Conservation (phyloP, 352 stramenopile species). For the Phytophthora chlamydospora region DNA sequence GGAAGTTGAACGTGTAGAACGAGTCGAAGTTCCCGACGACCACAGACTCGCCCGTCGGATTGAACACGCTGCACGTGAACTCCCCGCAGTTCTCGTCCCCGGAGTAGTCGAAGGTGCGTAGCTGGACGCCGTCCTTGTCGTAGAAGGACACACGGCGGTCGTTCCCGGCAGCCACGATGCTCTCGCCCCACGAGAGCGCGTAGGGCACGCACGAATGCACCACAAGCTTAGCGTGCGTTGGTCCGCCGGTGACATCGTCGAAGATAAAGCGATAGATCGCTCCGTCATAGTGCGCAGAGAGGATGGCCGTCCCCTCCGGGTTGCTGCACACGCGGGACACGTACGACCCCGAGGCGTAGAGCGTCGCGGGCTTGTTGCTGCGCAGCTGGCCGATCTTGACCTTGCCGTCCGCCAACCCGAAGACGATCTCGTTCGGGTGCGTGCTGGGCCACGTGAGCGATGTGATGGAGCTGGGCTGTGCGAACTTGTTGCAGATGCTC, state of each 20-base stretch:
- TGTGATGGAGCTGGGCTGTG: constrained; percentile 85
- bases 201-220: constrained; percentile 91
- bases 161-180: constrained; percentile 92
- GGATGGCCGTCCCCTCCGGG: constrained; percentile 84
- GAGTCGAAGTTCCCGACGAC: constrained; percentile 94
- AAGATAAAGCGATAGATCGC: constrained; percentile 94
- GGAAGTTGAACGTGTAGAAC: constrained; percentile 92
- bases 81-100: constrained; percentile 82
- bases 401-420: constrained; percentile 93
- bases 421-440: constrained; percentile 94
- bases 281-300: constrained; percentile 93
- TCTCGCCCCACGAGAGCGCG: constrained; percentile 91
- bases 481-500: constrained; percentile 97
- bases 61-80: constrained; percentile 85
- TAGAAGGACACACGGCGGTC: constrained; percentile 93
- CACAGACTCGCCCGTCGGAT: constrained; percentile 91
- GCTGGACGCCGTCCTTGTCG: constrained; percentile 81
- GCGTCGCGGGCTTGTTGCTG: constrained; percentile 92
- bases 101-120: constrained; percentile 92
- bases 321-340: constrained; percentile 87
- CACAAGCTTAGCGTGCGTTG: constrained; percentile 87
- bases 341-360: constrained; percentile 90
- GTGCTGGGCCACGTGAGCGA: constrained; percentile 90
- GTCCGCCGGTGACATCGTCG: constrained; percentile 82
- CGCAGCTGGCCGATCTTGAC: constrained; percentile 94